Conservation (phyloP, 2,329 filamentous ascomycete genomes). For the Dothistroma pini region DNA sequence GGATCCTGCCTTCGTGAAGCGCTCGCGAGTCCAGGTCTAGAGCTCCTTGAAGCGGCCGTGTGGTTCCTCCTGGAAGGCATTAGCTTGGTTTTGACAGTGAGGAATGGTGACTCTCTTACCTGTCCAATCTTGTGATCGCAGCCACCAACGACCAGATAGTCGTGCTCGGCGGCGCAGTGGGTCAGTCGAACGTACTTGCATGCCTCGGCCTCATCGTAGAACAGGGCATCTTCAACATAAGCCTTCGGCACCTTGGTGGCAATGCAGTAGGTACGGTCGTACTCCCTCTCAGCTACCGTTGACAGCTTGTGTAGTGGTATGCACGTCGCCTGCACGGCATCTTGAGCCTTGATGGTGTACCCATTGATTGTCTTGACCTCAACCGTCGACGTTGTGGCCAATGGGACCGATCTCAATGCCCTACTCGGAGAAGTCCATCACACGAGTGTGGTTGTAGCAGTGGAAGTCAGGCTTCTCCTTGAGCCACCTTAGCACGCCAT, state of each 20-base stretch:
- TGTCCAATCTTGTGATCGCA: slow-evolving; percentile 51
- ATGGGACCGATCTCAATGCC: slow-evolving; percentile 45
- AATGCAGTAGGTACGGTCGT: slow-evolving; percentile 55
- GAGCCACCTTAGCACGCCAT: slow-evolving; percentile 52
- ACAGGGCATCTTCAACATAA: slow-evolving; percentile 51
- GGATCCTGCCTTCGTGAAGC: slow-evolving; percentile 49
- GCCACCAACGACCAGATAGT: slow-evolving; percentile 56
- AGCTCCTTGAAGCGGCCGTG: slow-evolving; percentile 47
- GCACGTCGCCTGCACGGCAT: slow-evolving; percentile 54
- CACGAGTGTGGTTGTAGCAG: slow-evolving; percentile 52
- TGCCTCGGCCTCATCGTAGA: slow-evolving; percentile 53
- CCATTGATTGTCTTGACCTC: slow-evolving; percentile 47
- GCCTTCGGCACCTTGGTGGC: slow-evolving; percentile 53
- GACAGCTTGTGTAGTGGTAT: slow-evolving; percentile 56
- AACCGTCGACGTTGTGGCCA: slow-evolving; percentile 47
- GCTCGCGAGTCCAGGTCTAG: slow-evolving; percentile 51
- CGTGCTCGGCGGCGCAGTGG: slow-evolving; percentile 50
- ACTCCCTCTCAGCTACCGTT: slow-evolving; percentile 53
- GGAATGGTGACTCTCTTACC: background rate
- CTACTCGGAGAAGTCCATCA: slow-evolving; percentile 48
- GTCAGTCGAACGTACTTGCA: slow-evolving; percentile 58
- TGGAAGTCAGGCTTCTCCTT: slow-evolving; percentile 51
- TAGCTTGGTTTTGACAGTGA: background rate
- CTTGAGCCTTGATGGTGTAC: slow-evolving; percentile 46
- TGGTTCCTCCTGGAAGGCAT: slow-evolving; percentile 50